Evolutionary conservation across 148 eudicot genomes (phyloP), one percentile per base, ranked within the genome.

Genomic region (Mesembryanthemum crystallinum): DNA sequence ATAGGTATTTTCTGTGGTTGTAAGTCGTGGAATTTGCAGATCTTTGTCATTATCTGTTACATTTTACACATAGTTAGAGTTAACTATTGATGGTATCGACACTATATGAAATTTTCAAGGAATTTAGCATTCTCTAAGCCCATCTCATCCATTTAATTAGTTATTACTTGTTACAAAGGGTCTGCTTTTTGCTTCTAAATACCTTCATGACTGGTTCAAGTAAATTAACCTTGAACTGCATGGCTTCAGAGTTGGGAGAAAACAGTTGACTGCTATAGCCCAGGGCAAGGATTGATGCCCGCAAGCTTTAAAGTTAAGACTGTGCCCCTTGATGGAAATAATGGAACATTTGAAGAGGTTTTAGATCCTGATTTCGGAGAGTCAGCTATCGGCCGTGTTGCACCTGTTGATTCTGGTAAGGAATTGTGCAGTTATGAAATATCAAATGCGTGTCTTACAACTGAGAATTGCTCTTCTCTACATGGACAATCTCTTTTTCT

Each of bases 361-460:
- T 71, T 85, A 72, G 87, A 85, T 64, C 87, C 87, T 8, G 87
- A 85, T 72, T 85, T 85, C 32, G 87, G 87, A 29, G 87, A 85
- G 79, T 79, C 87, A 27, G 87, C 87, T 68, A 82, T 85, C 58
- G 87, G 87, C 27, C 87, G 87, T 71, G 98, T 93, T 75, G 98
- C 98, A 11, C 98, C 98, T 76, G 98, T 93, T 55, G 98, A 94
- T 86, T 94, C 98, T 55, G 98, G 98, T 91, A 86, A 67, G 77
- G 28, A 47, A 64, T n/a, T 47, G 30, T 11, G 79, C 28, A 27
- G 20, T 21, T 13, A 7, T 1, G 18, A 55, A 20, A 24, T 67
- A 57, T 67, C 28, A 51, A 43, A 14, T 65, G 71, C 20, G 33
- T 64, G 32, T 27, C 25, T 2, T 72, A 4, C 2, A 4, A 42